These are phyloP conservation scores for Termitomyces sp. DNA, from an alignment of 768 basidiomycete genomes.

Conservation along the genomic window DNA sequence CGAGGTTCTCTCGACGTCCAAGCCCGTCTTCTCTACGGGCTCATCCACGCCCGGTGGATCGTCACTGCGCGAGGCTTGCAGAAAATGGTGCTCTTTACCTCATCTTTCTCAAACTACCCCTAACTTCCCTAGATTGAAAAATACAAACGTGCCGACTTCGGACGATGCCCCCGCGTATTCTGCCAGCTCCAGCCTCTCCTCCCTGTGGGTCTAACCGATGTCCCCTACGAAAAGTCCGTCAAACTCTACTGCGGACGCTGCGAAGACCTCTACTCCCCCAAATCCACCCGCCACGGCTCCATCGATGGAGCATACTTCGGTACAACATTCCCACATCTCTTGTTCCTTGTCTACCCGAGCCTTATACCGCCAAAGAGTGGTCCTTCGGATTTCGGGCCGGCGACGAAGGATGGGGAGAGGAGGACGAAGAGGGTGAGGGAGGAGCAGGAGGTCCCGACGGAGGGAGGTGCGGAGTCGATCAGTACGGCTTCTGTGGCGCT, in stretches of 20 bases:
- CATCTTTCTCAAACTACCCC: not conserved
- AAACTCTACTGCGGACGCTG: conserved; percentile 98
- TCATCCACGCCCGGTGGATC: conserved; percentile 97
- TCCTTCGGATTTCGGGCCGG: conserved; percentile 31
- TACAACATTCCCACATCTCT: conserved; percentile 94
- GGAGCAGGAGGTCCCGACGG: conserved; percentile 55
- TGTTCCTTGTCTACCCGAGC: conserved; percentile 95
- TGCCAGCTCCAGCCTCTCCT: conserved; percentile 94
- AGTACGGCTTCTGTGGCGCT: conserved; percentile 82
- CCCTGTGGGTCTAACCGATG: conserved; percentile 93
- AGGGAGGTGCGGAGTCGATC: conserved; percentile 61
- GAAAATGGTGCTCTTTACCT: conserved; percentile 73
- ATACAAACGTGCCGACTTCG: conserved; percentile 97
- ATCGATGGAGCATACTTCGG: conserved; percentile 99
- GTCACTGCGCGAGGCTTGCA: conserved; percentile 89
- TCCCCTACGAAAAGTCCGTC: conserved; percentile 98
- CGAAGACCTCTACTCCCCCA: conserved; percentile 98
- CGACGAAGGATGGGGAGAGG: conserved; percentile 27
- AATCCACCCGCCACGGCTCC: conserved; percentile 93
- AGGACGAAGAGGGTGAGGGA: conserved; percentile 43
- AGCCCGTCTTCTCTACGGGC: conserved; percentile 89
- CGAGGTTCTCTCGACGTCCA: conserved; percentile 91
- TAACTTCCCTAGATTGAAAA: conserved; percentile 72
- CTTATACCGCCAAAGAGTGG: conserved; percentile 84
- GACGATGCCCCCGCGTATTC: conserved; percentile 95